Evolutionary conservation across 192 early-diverging fungal genomes (phyloP), one percentile per base, ranked within the genome.

Genomic region (Linnemannia elongata): DNA sequence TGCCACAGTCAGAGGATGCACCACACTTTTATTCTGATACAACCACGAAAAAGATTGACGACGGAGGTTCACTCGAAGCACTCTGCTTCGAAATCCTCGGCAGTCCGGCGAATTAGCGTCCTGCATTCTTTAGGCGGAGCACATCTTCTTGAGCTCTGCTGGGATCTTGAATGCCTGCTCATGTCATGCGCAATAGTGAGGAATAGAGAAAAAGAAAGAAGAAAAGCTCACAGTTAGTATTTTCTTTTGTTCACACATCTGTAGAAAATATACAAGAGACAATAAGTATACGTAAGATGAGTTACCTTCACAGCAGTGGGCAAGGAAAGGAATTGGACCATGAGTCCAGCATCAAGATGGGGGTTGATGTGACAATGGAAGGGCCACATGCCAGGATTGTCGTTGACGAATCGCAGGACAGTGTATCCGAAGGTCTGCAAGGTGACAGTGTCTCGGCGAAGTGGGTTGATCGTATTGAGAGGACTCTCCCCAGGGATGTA

Each of bases 321-420:
- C 20, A 72, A 36, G 6, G 42, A 42, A 1, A 84, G 10, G 41
- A 89, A 68, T 47, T 81, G 75, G 13, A 82, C 27, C 42, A 78
- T 47, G 35, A 90, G 83, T 7, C 89, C 89, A 22, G 81, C 79
- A 38, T 83, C 76, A 55, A 90, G 72, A 52, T 92, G 91, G 41
- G 89, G 78, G 18, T 89, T 81, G 35, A 90, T 90, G 35, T 90
- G 89, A 36, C 87, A 90, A 78, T 90, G 89, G 41, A 90, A 82
- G 6, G 71, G 44, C 87, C 89, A 90, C 44, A 88, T 42, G 27
- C 89, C 89, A 8, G 89, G 87, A 38, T 88, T 90, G 41, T 90
- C 82, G 44, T 24, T 55, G 9, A 70, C 35, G 42, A 86, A 83
- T 8, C 80, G 70, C 54, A 85, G 15, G 22, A 76, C 68, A 6